A percentile compares a stretch with the other conserved stretches of the same genome.
Conservation (phyloP, 345 rosid genomes). For the Syzygium aqueum region DNA sequence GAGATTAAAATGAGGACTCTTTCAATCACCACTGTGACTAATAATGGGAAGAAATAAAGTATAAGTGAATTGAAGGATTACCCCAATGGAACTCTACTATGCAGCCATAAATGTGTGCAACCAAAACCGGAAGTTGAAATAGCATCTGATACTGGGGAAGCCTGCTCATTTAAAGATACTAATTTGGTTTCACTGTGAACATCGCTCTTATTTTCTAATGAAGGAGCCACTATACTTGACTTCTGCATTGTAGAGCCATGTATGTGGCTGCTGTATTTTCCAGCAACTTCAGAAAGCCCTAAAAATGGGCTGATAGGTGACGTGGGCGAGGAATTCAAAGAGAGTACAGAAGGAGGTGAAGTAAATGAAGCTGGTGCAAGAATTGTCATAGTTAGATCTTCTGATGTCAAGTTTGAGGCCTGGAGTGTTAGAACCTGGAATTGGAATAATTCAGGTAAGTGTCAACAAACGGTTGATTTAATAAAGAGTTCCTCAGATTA, state of each 20-base stretch:
- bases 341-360: slow-evolving; percentile 78
- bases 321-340: slow-evolving; percentile 67
- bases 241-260: slow-evolving; percentile 16
- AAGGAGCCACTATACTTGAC: slow-evolving; percentile 15
- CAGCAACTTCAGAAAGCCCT: slow-evolving; percentile 50
- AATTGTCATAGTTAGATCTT: slow-evolving; percentile 86
- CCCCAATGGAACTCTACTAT: slow-evolving; percentile 99
- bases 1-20: slow-evolving; percentile 18
- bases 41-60: slow-evolving; percentile 1
- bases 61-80: slow-evolving; percentile 18
- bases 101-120: slow-evolving; percentile 92
- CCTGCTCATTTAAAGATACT: slow-evolving; percentile 27
- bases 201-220: slow-evolving; percentile 19
- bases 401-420: slow-evolving; percentile 89
- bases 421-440: slow-evolving; percentile 83
- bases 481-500: background rate
- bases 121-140: slow-evolving; percentile 62
- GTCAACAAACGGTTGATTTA: background rate
- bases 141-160: slow-evolving; percentile 47
- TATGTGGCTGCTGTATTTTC: slow-evolving; percentile 18
- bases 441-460: background rate
- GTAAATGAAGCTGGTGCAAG: slow-evolving; percentile 89
- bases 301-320: slow-evolving; percentile 56
- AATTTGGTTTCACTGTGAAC: slow-evolving; percentile 18
- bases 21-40: background rate